These are phyloP conservation scores for thale cress (Arabidopsis thaliana) DNA, from an alignment of 345 rosid species.

Conservation along the genomic window DNA sequence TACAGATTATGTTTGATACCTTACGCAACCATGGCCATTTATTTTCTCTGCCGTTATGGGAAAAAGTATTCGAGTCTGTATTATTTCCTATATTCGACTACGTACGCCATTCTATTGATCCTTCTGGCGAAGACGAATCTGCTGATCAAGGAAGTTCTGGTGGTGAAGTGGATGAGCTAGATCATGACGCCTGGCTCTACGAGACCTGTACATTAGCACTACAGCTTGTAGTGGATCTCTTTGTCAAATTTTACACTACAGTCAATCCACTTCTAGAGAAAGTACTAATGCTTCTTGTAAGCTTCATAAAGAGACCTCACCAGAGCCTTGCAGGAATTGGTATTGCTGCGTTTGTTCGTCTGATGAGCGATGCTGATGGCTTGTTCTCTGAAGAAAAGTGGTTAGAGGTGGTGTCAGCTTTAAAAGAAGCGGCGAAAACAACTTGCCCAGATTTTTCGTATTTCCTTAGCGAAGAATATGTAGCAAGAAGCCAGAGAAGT, in stretches of 20 bases:
- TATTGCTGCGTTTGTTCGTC: constrained; percentile 94
- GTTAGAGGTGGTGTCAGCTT: constrained; percentile 83
- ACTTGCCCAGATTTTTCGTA: constrained; percentile 86
- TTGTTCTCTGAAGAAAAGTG: constrained; percentile 94
- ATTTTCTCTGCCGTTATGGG: constrained; percentile 88
- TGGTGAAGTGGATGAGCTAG: constrained; percentile 73
- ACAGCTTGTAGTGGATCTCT: constrained; percentile 97
- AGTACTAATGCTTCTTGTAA: constrained; percentile 81
- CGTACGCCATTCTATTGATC: constrained; percentile 98
- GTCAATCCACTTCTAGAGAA: constrained; percentile 91
- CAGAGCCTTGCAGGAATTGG: constrained; percentile 99
- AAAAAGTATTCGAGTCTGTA: constrained; percentile 85
- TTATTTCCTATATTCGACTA: constrained; percentile 97
- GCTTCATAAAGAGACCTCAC: constrained; percentile 96
- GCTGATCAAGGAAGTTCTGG: constrained; percentile 63
- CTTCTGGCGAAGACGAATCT: constrained; percentile 70
- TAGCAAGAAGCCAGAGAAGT: constrained; percentile 44
- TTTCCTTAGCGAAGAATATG: constrained; percentile 59
- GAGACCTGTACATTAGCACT: constrained; percentile 99
- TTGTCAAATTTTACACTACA: constrained; percentile 88
- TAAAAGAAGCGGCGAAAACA: constrained; percentile 85
- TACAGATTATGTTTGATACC: constrained; percentile 89
- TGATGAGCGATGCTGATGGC: constrained; percentile 94
- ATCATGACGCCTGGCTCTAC: constrained; percentile 98
- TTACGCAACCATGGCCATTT: constrained; percentile 95